Base-by-base conservation (phyloP, 1,284 basidiomycete genomes). In the Cerioporus squamosus region DNA sequence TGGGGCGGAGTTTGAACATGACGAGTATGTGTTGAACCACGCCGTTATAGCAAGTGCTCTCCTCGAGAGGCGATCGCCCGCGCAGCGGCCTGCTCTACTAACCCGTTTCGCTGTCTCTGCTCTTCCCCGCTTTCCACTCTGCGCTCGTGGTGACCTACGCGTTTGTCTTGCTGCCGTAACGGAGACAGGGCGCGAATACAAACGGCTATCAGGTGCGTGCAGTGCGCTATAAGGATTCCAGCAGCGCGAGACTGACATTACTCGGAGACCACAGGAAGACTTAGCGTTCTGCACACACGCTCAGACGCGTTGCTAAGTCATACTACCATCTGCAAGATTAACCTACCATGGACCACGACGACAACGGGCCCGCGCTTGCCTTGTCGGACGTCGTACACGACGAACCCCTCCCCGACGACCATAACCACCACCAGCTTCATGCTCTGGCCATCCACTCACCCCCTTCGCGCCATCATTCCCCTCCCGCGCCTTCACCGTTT, bases 301-400 rank as follows among this genome's bases (percentile, higher is more conserved):
- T 33, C 44, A 50, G 46, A 45, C 58, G 59, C 43, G 56, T 51
- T 24, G 22, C n/a, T 43, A 20, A 38, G 33, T 44, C 23, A 43
- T 29, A 23, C 18, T 38, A 14, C 23, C 46, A 20, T 23, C 5
- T n/a, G 6, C 48, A 17, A 31, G 18, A n/a, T 6, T n/a, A 20
- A 17, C 15, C 14, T 15, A 51, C 33, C 66, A 87, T 88, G 85
- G 81, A 87, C 67, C 77, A 80, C 68, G 84, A 84, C 57, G 69
- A 69, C 55, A 68, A 67, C 67, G 83, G 82, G 65, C 81, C 82
- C 60, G 81, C 83, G 62, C 81, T 91, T 61, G 81, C 85, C 68
- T 82, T 91, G 65, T 91, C 89, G 46, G 90, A 91, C 73, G 90
- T 91, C 70, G 87, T 91, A 43, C 87, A 90, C 70, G 87, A 90